Conservation (phyloP, 805 yeast species). For the Monosporozyma aerobia region DNA sequence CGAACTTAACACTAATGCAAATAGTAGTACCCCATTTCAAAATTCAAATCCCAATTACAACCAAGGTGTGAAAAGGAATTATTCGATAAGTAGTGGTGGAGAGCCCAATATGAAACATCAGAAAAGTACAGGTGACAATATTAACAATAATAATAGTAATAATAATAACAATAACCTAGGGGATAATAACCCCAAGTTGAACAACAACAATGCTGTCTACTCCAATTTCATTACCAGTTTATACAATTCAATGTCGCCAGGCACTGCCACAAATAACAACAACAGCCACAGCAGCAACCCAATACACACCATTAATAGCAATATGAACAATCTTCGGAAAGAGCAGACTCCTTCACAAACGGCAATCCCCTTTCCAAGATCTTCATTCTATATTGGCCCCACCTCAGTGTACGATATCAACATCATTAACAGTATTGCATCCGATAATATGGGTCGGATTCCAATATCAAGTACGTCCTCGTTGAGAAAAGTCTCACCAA, state of each 20-base stretch:
- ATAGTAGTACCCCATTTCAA: background rate
- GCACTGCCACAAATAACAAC: background rate
- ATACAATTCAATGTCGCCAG: conserved; percentile 9
- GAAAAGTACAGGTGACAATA: background rate
- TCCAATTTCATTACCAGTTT: conserved; percentile 21
- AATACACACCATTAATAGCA: background rate
- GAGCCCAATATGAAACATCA: background rate
- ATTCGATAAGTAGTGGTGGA: background rate
- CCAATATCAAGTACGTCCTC: conserved; percentile 58
- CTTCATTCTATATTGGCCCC: conserved; percentile 82
- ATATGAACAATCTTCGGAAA: background rate
- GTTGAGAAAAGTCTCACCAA: conserved; percentile 69
- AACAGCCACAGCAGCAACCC: background rate
- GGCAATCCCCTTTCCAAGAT: conserved; percentile 69
- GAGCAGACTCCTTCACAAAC: background rate
- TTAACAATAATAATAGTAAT: background rate
- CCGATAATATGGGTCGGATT: conserved; percentile 73
- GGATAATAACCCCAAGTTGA: conserved; percentile 11
- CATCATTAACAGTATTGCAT: conserved; percentile 52
- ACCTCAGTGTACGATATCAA: conserved; percentile 74
- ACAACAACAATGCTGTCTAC: conserved; percentile 14
- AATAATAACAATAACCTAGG: background rate
- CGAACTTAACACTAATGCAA: conserved; percentile 18
- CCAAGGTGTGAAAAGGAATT: background rate
- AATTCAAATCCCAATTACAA: background rate